Evolutionary conservation across 768 basidiomycete species (phyloP), one percentile per base, ranked within the genome.

Genomic region (Neoboletus magnificus): DNA sequence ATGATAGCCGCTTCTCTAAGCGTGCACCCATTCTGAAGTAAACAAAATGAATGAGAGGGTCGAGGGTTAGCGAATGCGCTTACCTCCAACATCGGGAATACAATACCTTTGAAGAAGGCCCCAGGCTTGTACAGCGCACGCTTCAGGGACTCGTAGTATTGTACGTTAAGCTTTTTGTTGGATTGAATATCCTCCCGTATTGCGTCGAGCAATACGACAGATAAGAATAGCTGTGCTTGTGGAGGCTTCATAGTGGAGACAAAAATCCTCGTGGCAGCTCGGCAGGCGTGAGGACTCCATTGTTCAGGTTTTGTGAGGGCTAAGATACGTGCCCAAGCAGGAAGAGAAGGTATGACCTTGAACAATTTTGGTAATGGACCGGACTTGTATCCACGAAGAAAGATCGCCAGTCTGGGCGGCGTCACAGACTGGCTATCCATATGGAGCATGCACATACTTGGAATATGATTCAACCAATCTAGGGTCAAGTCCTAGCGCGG

Each of bases 71-170:
- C 41, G 18, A 46, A 48, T 32, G 50, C 13, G 67, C 87, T 60
- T 65, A 94, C 95, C 68, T 96, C 93, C 57, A 97, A 81, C 70
- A 99, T 78, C 1, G 97, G 97, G 71, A 99, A 98, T 36, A 99
- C 79, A 54, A 99, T 86, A 5, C 96, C 97, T 70, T 99, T 98
- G 80, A 98, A 98, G 71, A 98, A 98, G 1, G 97, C 96, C 4
- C 89, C 90, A 3, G 97, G 97, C 71, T 98, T 99, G 73, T 96
- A 98, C 55, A 98, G 73, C 5, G 92, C 83, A 62, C 92, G 86
- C 72, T 93, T 94, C 62, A 99, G 69, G n/a, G 87, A 86, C 70
- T 95, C 91, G 64, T 94, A 99, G 58, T 93, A 89, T 57, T 99
- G 97, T 16, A 92, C 89, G 67, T 92, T 89, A 55, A 99, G 77